Evolutionary conservation across 768 basidiomycete genomes (phyloP).

Genomic region (Fomitopsis pulvina): DNA sequence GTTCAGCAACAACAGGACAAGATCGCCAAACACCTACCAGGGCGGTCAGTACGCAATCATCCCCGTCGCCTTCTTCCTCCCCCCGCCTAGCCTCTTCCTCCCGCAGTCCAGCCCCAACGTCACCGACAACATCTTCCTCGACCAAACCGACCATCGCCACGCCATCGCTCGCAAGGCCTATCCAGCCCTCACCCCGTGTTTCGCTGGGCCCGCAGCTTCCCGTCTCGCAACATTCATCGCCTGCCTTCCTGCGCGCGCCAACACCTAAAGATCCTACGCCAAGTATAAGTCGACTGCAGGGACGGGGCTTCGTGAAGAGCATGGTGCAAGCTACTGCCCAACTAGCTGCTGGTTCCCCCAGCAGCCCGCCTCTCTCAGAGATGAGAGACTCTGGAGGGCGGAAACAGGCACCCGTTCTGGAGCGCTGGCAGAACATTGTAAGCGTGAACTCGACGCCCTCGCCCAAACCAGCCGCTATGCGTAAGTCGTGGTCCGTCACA

Average conservation of each 20-base stretch:
- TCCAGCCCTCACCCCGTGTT: conserved; percentile 42
- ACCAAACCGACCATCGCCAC: conserved; percentile 17
- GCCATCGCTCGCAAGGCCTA: conserved; percentile 43
- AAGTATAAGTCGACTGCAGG: conserved; percentile 75
- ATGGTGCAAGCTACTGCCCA: conserved; percentile 67
- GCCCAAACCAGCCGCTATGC: conserved; percentile 34
- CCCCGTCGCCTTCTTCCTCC: conserved; percentile 8
- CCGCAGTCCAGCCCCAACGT: conserved; percentile 15
- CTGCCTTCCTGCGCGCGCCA: conserved; percentile 52
- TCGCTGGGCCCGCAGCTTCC: conserved; percentile 41
- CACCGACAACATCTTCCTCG: conserved; percentile 20
- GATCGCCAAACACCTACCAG: neutral
- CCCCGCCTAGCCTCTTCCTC: conserved; percentile 7
- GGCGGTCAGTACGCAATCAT: neutral
- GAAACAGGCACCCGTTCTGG: conserved; percentile 48
- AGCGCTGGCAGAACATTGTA: conserved; percentile 54
- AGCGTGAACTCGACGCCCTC: conserved; percentile 29
- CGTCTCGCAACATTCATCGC: conserved; percentile 38
- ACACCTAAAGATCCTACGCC: conserved; percentile 69
- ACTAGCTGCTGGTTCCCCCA: conserved; percentile 31
- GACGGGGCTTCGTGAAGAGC: conserved; percentile 81
- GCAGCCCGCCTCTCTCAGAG: conserved; percentile 31
- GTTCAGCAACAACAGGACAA: neutral
- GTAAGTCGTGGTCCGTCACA: conserved; percentile 27
- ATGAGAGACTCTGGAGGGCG: conserved; percentile 19